phyloP scores from a whole-genome alignment of 768 basidiomycete species.

The Lactarius evosmus region DNA sequence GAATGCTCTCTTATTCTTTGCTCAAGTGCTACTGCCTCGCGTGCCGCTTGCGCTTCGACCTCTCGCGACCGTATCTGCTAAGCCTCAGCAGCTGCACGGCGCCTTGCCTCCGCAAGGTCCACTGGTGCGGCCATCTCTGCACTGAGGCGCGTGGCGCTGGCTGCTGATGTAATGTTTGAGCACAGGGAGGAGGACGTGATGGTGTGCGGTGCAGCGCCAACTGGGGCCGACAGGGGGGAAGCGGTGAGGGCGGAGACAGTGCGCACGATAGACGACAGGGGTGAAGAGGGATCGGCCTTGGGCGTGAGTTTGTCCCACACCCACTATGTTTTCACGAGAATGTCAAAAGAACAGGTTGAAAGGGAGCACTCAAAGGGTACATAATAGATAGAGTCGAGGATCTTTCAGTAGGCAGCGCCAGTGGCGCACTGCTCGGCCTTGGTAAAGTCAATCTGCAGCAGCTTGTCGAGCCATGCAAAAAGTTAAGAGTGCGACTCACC shows the following conservation, averaged over 20 bases:
- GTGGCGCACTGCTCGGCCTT: constrained; percentile 91
- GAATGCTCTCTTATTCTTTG: constrained; percentile 37
- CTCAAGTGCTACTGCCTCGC: constrained; percentile 54
- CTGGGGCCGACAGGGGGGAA: constrained; percentile 21
- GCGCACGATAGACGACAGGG: constrained; percentile 26
- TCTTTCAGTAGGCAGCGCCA: constrained; percentile 91
- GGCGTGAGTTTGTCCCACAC: constrained; percentile 86
- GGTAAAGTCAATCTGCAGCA: constrained; percentile 85
- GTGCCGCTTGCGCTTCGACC: constrained; percentile 69
- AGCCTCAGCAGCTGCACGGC: constrained; percentile 86
- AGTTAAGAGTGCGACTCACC: constrained; percentile 83
- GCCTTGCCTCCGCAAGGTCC: constrained; percentile 92
- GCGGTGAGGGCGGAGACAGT: constrained; percentile 16
- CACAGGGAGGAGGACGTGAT: constrained; percentile 63
- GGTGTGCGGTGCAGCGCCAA: constrained; percentile 53
- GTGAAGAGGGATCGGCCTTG: constrained; percentile 35
- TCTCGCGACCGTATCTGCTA: constrained; percentile 87
- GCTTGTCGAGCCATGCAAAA: constrained; percentile 89
- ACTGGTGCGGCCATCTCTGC: constrained; percentile 83
- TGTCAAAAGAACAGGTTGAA: no score
- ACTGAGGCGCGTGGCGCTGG: constrained; percentile 57
- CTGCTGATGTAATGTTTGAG: constrained; percentile 43
- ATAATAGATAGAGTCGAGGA: constrained; percentile 95
- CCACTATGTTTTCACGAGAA: no score
- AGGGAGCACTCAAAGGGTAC: constrained; percentile 33